Conservation (phyloP, 2,329 filamentous ascomycete species). For the Nothophoma quercina region DNA sequence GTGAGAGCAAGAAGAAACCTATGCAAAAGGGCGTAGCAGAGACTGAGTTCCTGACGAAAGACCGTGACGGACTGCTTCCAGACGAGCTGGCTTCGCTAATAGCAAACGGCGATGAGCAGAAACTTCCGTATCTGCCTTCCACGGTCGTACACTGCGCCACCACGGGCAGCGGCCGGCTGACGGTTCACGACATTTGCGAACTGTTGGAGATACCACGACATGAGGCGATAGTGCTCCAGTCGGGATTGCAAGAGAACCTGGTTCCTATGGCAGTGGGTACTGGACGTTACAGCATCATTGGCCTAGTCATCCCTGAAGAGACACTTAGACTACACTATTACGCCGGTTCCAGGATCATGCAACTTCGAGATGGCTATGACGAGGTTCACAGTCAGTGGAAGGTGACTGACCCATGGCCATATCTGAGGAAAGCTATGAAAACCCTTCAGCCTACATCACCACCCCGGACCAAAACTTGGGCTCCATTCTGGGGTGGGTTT, state of each 20-base stretch:
- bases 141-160: conserved; percentile 44
- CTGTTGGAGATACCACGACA: conserved; percentile 40
- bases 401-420: conserved; percentile 49
- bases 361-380: conserved; percentile 40
- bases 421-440: conserved; percentile 51
- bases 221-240: conserved; percentile 58
- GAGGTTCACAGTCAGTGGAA: conserved; percentile 36
- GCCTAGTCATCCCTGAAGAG: conserved; percentile 64
- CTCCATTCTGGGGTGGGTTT: conserved; percentile 81
- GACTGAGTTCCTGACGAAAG: conserved; percentile 1
- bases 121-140: conserved; percentile 34
- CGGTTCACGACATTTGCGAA: conserved; percentile 49
- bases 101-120: conserved; percentile 35
- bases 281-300: conserved; percentile 78
- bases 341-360: conserved; percentile 31
- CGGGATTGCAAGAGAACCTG: conserved; percentile 52
- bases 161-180: conserved; percentile 44
- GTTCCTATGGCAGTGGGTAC: conserved; percentile 55
- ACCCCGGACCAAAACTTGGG: conserved; percentile 40
- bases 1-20: conserved; percentile 12
- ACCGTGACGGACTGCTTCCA: conserved; percentile 26
- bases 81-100: conserved; percentile 36
- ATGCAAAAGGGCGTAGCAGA: conserved; percentile 11
- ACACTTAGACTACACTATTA: conserved; percentile 53
- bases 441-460: conserved; percentile 38